Evolutionary conservation across 148 eudicot genomes (phyloP).

Genomic region (Amaranthus cruentus): DNA sequence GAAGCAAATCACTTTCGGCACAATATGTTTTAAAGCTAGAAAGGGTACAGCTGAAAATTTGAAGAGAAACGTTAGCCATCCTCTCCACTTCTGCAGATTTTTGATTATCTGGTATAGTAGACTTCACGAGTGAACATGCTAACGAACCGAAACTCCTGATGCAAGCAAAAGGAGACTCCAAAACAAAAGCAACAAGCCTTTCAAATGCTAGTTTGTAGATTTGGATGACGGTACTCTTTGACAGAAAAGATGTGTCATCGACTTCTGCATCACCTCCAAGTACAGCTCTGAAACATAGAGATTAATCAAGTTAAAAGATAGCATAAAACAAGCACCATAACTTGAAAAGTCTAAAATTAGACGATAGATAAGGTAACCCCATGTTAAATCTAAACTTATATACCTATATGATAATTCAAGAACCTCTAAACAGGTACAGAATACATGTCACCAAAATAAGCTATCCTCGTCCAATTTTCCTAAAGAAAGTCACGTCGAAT

Average conservation of each 20-base stretch:
- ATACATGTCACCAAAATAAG: no score
- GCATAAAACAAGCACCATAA: not conserved
- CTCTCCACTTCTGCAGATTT: constrained; percentile 32
- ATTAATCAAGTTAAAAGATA: not conserved
- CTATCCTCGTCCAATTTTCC: no score
- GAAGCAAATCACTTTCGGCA: constrained; percentile 46
- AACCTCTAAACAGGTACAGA: no score
- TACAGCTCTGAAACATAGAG: constrained; percentile 56
- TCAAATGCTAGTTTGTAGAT: constrained; percentile 46
- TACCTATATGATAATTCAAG: not conserved
- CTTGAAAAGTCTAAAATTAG: not conserved
- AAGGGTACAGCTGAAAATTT: constrained; percentile 56
- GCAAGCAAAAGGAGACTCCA: constrained; percentile 57
- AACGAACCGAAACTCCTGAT: constrained; percentile 43
- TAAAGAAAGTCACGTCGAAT: no score
- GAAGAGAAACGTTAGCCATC: constrained; percentile 64
- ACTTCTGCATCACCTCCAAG: constrained; percentile 59
- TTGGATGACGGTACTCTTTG: constrained; percentile 39
- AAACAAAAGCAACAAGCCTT: constrained; percentile 44
- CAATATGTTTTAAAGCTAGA: constrained; percentile 49
- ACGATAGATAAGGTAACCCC: not conserved
- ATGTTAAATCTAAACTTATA: not conserved
- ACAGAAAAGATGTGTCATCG: constrained; percentile 49
- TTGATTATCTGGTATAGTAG: constrained; percentile 24
- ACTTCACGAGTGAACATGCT: constrained; percentile 28